These are phyloP conservation scores for Hypoxylon fragiforme DNA, from an alignment of 495 filamentous ascomycete species.

Conservation along the genomic window DNA sequence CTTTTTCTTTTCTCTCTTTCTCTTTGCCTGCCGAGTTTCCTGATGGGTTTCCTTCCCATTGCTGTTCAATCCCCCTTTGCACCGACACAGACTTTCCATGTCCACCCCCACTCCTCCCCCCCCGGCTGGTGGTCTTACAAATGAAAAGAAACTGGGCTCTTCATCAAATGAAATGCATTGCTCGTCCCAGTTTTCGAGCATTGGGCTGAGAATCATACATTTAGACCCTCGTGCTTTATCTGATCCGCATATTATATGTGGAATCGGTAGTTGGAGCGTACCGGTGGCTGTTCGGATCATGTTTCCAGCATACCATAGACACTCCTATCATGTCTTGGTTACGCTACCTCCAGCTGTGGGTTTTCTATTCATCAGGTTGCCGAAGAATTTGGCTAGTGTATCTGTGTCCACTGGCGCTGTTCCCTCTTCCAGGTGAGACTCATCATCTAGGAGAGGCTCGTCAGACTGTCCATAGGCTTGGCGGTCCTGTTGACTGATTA, in stretches of 20 bases:
- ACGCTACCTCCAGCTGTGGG: constrained; percentile 23
- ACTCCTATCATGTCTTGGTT: constrained; percentile 18
- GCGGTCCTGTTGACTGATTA: constrained; percentile 46
- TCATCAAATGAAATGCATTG: constrained; percentile 1
- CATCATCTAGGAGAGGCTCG: constrained; percentile 39
- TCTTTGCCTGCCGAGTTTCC: constrained; percentile 9
- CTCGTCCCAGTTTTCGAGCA: neutral
- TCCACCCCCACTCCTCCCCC: neutral
- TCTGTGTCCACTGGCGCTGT: constrained; percentile 49
- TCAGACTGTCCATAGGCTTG: constrained; percentile 48
- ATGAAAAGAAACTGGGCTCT: constrained; percentile 2
- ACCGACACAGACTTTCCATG: neutral
- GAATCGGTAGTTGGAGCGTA: too few species aligned
- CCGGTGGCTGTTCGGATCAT: too few species aligned
- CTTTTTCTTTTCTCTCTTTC: neutral
- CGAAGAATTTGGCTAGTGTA: constrained; percentile 54
- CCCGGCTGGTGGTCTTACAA: constrained; percentile 12
- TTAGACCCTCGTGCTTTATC: neutral
- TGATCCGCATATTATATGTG: neutral
- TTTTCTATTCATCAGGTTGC: constrained; percentile 50
- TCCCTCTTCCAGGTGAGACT: constrained; percentile 37
- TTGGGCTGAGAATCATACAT: neutral
- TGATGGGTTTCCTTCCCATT: constrained; percentile 1
- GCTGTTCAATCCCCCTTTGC: neutral
- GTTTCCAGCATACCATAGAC: too few species aligned